Evolutionary conservation across 1,284 basidiomycete genomes (phyloP), one percentile per base, ranked within the genome.

Genomic region (Lignosus rhinocerotis): DNA sequence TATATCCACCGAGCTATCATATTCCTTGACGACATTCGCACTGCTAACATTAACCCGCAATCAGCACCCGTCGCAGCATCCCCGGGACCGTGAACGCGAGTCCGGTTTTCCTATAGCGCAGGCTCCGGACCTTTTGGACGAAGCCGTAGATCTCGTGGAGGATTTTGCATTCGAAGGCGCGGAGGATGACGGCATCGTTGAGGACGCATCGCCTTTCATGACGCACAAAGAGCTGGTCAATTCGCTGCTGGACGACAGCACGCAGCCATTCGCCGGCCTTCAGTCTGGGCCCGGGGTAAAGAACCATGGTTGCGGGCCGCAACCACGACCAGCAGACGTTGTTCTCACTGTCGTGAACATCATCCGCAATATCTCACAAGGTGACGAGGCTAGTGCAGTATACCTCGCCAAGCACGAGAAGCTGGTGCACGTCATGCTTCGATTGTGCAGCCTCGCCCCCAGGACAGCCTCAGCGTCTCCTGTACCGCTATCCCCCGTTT

Each of bases 21-120:
- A 96, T 71, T 93, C 92, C 4, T 76, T 99, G 65, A 94, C 94
- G 30, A 93, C 93, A 1, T 80, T 98, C 64, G 88, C 88, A n/a
- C 80, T 98, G 68, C 78, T 99, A 55, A 90, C 90, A 3, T 87
- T 90, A 6, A 85, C 91, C 82, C 82, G 85, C 31, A 83, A 85
- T 46, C 76, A 67, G 14, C 57, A 83, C 66, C 75, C 80, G 48
- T 48, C 39, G n/a, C 52, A 54, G 33, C 57, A 58, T 17, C 42
- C 48, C n/a, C 47, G 57, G 6, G 51, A 48, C 31, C 55, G 55
- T 11, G 56, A 53, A 36, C 57, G 57, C n/a, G 76, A 81, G 55
- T 76, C 84, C 1, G 87, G 88, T 3, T 88, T 96, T 69, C 87
- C 90, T 0, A 83, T 98, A 31, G 75, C 78, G 21, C 84, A 91